Percentiles rank a stretch among this genome's conserved stretches.
Conservation (phyloP, 2,329 filamentous ascomycete genomes). For the Ceratocystis lukuohia region DNA sequence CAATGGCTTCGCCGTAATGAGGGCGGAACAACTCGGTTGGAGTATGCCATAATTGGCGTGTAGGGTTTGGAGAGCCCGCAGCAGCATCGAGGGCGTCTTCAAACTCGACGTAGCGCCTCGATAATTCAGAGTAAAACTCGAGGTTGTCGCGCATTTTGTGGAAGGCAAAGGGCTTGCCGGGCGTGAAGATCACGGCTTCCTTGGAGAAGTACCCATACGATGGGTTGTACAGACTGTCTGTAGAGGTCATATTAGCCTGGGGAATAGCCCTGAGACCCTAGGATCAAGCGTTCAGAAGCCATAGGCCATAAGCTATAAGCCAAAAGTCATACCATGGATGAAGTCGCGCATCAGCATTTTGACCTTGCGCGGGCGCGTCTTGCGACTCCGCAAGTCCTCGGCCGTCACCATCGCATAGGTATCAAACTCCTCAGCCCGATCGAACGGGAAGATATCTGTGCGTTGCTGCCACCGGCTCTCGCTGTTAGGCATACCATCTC, state of each 20-base stretch:
- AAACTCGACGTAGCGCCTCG: conserved; percentile 73
- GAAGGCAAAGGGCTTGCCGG: conserved; percentile 86
- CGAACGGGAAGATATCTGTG: conserved; percentile 56
- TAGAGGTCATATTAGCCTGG: conserved; percentile 23
- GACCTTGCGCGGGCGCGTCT: conserved; percentile 67
- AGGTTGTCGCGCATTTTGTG: conserved; percentile 66
- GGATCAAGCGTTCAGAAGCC: not conserved
- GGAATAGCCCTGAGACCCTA: conserved; percentile 22
- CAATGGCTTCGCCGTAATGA: conserved; percentile 92
- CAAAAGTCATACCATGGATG: conserved; percentile 57
- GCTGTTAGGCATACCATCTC: conserved; percentile 27
- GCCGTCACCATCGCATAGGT: conserved; percentile 75
- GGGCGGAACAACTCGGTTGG: conserved; percentile 94
- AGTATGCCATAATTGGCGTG: conserved; percentile 93
- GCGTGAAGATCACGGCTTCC: conserved; percentile 89
- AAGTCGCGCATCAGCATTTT: conserved; percentile 98
- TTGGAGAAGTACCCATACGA: conserved; percentile 94
- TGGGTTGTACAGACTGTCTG: conserved; percentile 88
- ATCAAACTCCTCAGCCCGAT: conserved; percentile 68
- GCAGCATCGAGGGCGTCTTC: conserved; percentile 73
- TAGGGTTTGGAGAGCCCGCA: conserved; percentile 50
- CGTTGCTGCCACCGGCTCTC: conserved; percentile 80
- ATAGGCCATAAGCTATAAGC: not conserved
- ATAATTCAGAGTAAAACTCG: conserved; percentile 65
- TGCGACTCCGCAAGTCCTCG: conserved; percentile 57